phyloP scores from a whole-genome alignment of 331 rosid species.

The Quercus lobata region DNA sequence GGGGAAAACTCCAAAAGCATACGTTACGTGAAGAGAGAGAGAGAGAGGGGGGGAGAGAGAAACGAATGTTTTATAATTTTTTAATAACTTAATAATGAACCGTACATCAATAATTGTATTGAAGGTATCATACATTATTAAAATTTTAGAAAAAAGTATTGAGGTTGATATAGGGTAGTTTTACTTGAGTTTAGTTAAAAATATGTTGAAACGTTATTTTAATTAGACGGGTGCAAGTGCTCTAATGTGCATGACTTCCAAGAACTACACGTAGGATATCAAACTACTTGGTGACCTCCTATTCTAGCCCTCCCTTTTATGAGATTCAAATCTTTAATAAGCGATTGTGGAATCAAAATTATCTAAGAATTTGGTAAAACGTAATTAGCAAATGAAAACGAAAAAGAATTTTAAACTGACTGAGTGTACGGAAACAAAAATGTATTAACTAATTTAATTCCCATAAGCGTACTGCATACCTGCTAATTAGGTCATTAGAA shows the following conservation, averaged over 20 bases:
- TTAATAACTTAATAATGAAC: too few relatives aligned
- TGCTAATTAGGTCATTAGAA: slow-evolving; percentile 35
- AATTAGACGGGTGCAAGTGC: too few relatives aligned
- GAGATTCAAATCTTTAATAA: not conserved
- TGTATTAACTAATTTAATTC: slow-evolving; percentile 1
- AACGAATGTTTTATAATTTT: too few relatives aligned
- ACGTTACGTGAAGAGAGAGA: too few relatives aligned
- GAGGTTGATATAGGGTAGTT: too few relatives aligned
- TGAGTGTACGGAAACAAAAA: slow-evolving; percentile 13
- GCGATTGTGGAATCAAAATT: not conserved
- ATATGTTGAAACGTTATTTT: not conserved
- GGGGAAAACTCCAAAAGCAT: too few relatives aligned
- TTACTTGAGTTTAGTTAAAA: too few relatives aligned
- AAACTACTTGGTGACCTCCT: not conserved
- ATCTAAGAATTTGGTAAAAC: not conserved
- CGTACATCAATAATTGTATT: too few relatives aligned
- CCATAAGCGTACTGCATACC: slow-evolving; percentile 12
- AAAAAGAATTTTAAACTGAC: not conserved
- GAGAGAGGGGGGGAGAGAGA: too few relatives aligned
- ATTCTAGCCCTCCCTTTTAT: not conserved
- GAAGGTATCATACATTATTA: too few relatives aligned
- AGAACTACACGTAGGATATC: not conserved
- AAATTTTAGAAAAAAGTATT: too few relatives aligned
- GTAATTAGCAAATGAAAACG: not conserved
- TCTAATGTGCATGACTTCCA: too few relatives aligned